Evolutionary conservation across 495 filamentous ascomycete genomes (phyloP).

Genomic region (Hypoxylon crocopeplum): DNA sequence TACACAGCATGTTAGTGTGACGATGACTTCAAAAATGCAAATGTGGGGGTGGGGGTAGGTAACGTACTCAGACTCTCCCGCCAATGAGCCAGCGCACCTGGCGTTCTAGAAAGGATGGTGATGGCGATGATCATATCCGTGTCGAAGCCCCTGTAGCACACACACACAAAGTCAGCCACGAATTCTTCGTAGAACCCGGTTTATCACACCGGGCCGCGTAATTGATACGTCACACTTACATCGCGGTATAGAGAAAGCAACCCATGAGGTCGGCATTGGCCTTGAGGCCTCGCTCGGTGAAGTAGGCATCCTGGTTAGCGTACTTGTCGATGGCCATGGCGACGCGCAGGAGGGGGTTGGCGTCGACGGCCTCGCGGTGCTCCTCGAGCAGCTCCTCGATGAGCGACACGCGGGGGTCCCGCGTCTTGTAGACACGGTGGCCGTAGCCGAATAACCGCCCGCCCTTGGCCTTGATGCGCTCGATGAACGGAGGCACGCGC

Average conservation of each 20-base stretch:
- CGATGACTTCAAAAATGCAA: background rate
- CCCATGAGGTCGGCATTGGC: constrained; percentile 67
- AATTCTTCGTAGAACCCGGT: background rate
- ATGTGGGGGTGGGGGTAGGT: background rate
- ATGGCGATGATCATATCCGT: constrained; percentile 38
- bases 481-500: constrained; percentile 56
- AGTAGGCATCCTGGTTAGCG: constrained; percentile 60
- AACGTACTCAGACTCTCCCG: constrained; percentile 41
- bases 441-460: constrained; percentile 66
- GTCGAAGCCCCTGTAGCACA: constrained; percentile 33
- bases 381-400: constrained; percentile 57
- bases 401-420: constrained; percentile 58
- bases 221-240: constrained; percentile 42
- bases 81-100: constrained; percentile 43
- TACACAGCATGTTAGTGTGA: constrained; percentile 14
- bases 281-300: constrained; percentile 53
- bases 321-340: constrained; percentile 58
- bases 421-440: constrained; percentile 62
- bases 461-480: constrained; percentile 57
- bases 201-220: background rate
- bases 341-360: constrained; percentile 56
- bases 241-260: constrained; percentile 61
- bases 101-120: constrained; percentile 37
- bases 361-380: constrained; percentile 42
- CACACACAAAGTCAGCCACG: constrained; percentile 1